Percentiles rank a stretch among this genome's conserved stretches.
Evolutionary conservation across 495 filamentous ascomycete genomes (phyloP).

Genomic region (Cairneyella variabilis): DNA sequence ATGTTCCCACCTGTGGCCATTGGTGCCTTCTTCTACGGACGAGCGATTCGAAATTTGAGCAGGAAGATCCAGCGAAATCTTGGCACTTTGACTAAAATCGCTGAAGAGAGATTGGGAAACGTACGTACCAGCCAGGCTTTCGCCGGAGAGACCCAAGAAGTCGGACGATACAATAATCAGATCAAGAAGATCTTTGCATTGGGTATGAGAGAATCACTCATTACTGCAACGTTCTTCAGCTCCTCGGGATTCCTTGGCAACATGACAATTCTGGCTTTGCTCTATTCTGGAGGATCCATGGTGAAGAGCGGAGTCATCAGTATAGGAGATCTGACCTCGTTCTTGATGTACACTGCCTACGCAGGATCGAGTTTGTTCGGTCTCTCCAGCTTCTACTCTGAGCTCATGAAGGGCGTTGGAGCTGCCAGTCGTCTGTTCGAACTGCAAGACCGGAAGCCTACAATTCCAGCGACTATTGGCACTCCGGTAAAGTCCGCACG

Average conservation of each 20-base stretch:
- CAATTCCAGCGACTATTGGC: conserved; percentile 80
- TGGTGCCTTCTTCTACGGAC: conserved; percentile 85
- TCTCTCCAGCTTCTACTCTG: conserved; percentile 91
- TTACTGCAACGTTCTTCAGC: conserved; percentile 89
- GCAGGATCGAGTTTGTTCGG: conserved; percentile 90
- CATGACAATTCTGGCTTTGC: conserved; percentile 88
- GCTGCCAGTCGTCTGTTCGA: conserved; percentile 94
- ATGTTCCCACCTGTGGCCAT: conserved; percentile 92
- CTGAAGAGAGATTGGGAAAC: conserved; percentile 92
- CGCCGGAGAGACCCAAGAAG: conserved; percentile 85
- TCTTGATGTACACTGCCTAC: conserved; percentile 96
- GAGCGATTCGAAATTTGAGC: conserved; percentile 79
- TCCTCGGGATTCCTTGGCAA: conserved; percentile 86
- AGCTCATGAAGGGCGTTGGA: conserved; percentile 97
- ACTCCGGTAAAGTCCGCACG: conserved; percentile 72
- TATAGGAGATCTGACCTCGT: conserved; percentile 91
- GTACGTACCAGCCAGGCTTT: conserved; percentile 95
- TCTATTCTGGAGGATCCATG: conserved; percentile 87
- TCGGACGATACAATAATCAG: conserved; percentile 85
- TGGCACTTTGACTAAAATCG: conserved; percentile 89
- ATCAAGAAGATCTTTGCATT: conserved; percentile 87
- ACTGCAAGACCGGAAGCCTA: conserved; percentile 86
- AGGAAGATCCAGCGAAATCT: conserved; percentile 89
- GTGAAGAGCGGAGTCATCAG: conserved; percentile 81
- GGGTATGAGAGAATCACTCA: conserved; percentile 77